Evolutionary conservation across 495 filamentous ascomycete species (phyloP).

Genomic region (Collariella sp.): DNA sequence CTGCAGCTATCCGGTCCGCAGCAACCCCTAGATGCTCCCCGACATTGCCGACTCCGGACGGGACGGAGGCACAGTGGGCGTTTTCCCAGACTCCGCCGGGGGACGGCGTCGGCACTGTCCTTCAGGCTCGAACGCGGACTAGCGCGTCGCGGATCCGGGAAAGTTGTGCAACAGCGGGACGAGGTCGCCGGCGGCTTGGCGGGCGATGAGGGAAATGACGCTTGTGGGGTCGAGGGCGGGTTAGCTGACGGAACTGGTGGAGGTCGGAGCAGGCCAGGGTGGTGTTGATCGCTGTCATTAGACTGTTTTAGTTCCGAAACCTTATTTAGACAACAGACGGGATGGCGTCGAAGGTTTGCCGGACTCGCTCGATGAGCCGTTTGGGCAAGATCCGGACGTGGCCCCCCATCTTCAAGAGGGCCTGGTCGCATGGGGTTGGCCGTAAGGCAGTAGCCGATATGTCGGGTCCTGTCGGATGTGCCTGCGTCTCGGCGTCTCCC

Average conservation of each 20-base stretch:
- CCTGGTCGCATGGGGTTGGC: too few relatives aligned
- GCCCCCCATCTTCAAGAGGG: too few relatives aligned
- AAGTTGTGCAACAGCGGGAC: conserved; percentile 9
- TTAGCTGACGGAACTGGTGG: not conserved
- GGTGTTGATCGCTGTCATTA: conserved; percentile 4
- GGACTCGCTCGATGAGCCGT: not conserved
- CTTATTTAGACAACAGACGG: conserved; percentile 18
- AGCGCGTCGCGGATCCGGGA: not conserved
- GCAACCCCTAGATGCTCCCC: too few relatives aligned
- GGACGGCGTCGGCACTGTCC: not conserved
- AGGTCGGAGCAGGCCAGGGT: conserved; percentile 6
- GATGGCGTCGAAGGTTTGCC: too few relatives aligned
- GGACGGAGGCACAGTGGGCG: too few relatives aligned
- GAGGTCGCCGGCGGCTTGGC: conserved; percentile 3
- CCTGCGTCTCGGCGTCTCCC: too few relatives aligned
- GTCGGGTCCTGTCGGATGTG: too few relatives aligned
- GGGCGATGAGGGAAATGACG: not conserved
- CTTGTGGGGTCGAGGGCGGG: not conserved
- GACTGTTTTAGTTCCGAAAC: conserved; percentile 16
- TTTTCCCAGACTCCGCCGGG: too few relatives aligned
- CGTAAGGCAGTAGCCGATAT: too few relatives aligned
- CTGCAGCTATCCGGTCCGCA: not conserved
- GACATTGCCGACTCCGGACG: too few relatives aligned
- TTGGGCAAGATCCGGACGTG: not conserved
- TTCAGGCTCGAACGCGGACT: not conserved